Conservation (phyloP, 129 eudicot species). For the Escallonia rubra region DNA sequence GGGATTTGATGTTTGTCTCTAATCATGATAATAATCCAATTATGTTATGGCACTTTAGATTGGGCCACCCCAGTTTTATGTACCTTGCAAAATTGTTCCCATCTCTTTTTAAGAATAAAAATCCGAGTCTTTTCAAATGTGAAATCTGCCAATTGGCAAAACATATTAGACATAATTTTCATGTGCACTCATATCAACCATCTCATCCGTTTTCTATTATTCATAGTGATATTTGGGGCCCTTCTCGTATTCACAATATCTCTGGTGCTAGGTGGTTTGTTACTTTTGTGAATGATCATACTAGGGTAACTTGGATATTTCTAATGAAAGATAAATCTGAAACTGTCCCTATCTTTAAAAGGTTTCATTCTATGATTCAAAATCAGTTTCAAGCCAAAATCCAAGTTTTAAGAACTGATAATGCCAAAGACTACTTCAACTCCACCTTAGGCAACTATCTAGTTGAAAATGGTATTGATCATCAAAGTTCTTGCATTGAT, state of each 20-base stretch:
- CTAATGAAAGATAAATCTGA: neutral
- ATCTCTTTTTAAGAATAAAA: neutral
- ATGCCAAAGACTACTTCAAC: neutral
- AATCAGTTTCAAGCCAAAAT: conserved; percentile 3
- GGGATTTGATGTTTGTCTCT: too few species aligned
- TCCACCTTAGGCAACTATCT: neutral
- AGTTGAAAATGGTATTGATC: neutral
- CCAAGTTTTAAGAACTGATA: neutral
- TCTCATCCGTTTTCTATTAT: neutral
- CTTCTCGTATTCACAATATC: neutral
- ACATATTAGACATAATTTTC: neutral
- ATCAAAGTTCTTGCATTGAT: neutral
- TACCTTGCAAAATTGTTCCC: neutral
- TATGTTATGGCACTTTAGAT: neutral
- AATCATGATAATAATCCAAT: too few species aligned
- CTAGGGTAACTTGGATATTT: conserved; percentile 3
- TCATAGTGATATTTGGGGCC: conserved; percentile 2
- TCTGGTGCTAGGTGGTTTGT: neutral
- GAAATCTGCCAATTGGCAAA: neutral
- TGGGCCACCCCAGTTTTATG: neutral
- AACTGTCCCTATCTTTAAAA: neutral
- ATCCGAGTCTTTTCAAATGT: neutral
- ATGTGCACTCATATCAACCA: neutral
- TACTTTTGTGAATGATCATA: neutral
- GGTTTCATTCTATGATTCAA: neutral